Evolutionary conservation across 495 filamentous ascomycete genomes (phyloP).

Genomic region (Chaetomium cochliodes): DNA sequence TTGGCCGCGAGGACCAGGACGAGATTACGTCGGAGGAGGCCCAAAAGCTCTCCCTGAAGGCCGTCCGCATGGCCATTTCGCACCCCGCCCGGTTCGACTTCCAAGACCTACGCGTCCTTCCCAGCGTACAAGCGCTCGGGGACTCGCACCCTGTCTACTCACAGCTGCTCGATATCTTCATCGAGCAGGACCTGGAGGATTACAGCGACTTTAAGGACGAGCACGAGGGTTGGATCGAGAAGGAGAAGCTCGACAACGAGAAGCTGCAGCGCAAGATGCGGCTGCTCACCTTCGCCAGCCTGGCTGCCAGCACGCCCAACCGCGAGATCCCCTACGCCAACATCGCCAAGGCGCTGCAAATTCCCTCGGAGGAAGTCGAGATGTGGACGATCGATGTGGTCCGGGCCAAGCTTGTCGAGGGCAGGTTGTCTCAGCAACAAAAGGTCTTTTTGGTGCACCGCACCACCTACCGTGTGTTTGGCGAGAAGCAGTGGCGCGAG

Average conservation of each 20-base stretch:
- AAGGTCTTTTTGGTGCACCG: slow-evolving; percentile 92
- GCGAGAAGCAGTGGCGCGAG: slow-evolving; percentile 97
- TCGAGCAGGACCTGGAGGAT: slow-evolving; percentile 86
- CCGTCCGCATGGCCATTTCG: slow-evolving; percentile 76
- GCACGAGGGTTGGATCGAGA: slow-evolving; percentile 76
- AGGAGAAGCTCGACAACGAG: slow-evolving; percentile 60
- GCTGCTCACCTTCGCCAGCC: slow-evolving; percentile 83
- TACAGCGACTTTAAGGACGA: slow-evolving; percentile 90
- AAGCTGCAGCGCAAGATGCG: slow-evolving; percentile 84
- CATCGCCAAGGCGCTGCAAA: slow-evolving; percentile 78
- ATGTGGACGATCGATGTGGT: slow-evolving; percentile 99
- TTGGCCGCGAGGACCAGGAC: slow-evolving; percentile 59
- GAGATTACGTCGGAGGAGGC: slow-evolving; percentile 68
- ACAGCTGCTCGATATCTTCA: slow-evolving; percentile 93
- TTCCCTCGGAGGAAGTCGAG: slow-evolving; percentile 81
- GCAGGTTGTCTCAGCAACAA: slow-evolving; percentile 86
- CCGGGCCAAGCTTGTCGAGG: slow-evolving; percentile 89
- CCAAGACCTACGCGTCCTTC: slow-evolving; percentile 82
- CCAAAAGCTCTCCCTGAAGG: slow-evolving; percentile 77
- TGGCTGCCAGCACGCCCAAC: slow-evolving; percentile 76
- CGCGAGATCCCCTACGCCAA: slow-evolving; percentile 80
- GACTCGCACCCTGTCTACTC: slow-evolving; percentile 77
- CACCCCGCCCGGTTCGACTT: slow-evolving; percentile 84
- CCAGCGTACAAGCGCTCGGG: slow-evolving; percentile 80
- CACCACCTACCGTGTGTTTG: slow-evolving; percentile 91